A percentile compares a stretch with the other conserved stretches of the same genome.
These are phyloP conservation scores for Tetrahymena borealis DNA, from an alignment of 73 alveolate genomes.

Conservation along the genomic window DNA sequence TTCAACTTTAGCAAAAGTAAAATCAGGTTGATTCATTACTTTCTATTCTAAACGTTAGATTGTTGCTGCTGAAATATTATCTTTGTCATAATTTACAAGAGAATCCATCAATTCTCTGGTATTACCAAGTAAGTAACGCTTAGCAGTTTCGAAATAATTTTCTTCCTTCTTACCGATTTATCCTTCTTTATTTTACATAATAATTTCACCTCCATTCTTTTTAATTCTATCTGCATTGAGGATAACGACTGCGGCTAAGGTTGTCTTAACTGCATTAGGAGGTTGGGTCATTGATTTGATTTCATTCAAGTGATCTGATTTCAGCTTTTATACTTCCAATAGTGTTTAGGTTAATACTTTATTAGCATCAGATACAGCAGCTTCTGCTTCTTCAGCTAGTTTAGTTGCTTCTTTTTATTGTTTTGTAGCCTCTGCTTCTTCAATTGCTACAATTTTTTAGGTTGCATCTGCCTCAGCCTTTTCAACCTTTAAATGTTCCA, in stretches of 20 bases:
- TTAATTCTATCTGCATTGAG: conserved; percentile 37
- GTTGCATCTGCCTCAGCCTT: conserved; percentile 87
- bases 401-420: conserved; percentile 91
- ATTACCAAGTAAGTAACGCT: conserved; percentile 61
- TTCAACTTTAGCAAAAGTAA: conserved; percentile 63
- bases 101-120: conserved; percentile 70
- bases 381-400: conserved; percentile 87
- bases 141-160: conserved; percentile 79
- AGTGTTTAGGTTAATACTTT: conserved; percentile 45
- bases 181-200: conserved; percentile 39
- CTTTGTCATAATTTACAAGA: conserved; percentile 69
- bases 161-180: conserved; percentile 58
- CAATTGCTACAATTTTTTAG: conserved; percentile 68
- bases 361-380: conserved; percentile 89
- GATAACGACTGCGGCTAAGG: conserved; percentile 79
- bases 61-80: conserved; percentile 52
- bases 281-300: conserved; percentile 77
- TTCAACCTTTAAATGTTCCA: conserved; percentile 83
- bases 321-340: conserved; percentile 64
- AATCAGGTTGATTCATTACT: conserved; percentile 54
- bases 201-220: conserved; percentile 45
- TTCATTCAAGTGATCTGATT: conserved; percentile 85
- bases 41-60: conserved; percentile 52
- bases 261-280: conserved; percentile 84
- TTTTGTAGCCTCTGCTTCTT: conserved; percentile 92